Evolutionary conservation across 176 grass and related monocot species (phyloP).

Genomic region (Elaeis guineensis): DNA sequence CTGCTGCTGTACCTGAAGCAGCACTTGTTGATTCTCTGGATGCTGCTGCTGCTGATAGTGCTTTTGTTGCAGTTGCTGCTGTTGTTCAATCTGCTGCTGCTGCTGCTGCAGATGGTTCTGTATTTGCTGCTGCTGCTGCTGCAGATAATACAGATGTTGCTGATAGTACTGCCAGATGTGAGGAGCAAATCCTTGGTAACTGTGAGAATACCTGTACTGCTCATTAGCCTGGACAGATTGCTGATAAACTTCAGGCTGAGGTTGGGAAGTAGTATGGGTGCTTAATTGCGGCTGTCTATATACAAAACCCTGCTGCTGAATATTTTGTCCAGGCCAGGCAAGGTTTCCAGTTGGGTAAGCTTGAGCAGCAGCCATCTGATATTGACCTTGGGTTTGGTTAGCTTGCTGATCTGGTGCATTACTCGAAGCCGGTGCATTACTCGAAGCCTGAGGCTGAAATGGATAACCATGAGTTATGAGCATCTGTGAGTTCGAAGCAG

Average conservation of each 20-base stretch:
- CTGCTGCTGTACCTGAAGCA: conserved; percentile 7
- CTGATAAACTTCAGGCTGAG: conserved; percentile 30
- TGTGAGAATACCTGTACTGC: conserved; percentile 37
- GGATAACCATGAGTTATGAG: conserved; percentile 15
- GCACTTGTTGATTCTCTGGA: not conserved
- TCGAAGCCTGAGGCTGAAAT: conserved; percentile 17
- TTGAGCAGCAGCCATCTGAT: conserved; percentile 44
- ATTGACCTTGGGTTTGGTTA: conserved; percentile 33
- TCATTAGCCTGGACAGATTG: conserved; percentile 32
- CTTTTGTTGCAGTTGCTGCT: conserved; percentile 7
- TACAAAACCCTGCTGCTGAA: conserved; percentile 34
- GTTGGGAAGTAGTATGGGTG: conserved; percentile 31
- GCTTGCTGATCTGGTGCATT: conserved; percentile 8
- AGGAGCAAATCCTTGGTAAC: conserved; percentile 45
- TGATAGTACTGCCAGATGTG: conserved; percentile 92
- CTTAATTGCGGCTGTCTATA: conserved; percentile 36
- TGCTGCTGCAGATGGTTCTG: conserved; percentile 61
- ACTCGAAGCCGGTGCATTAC: conserved; percentile 4
- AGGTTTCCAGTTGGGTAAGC: conserved; percentile 35
- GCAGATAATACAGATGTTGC: conserved; percentile 68
- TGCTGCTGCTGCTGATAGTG: not conserved
- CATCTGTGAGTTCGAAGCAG: conserved; percentile 11
- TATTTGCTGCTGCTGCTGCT: conserved; percentile 69
- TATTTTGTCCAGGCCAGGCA: conserved; percentile 34
- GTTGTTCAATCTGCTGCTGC: conserved; percentile 47